Evolutionary conservation across 441 rosid species (phyloP), one percentile per base, ranked within the genome.

Genomic region (Cnidoscolus chayamansa): DNA sequence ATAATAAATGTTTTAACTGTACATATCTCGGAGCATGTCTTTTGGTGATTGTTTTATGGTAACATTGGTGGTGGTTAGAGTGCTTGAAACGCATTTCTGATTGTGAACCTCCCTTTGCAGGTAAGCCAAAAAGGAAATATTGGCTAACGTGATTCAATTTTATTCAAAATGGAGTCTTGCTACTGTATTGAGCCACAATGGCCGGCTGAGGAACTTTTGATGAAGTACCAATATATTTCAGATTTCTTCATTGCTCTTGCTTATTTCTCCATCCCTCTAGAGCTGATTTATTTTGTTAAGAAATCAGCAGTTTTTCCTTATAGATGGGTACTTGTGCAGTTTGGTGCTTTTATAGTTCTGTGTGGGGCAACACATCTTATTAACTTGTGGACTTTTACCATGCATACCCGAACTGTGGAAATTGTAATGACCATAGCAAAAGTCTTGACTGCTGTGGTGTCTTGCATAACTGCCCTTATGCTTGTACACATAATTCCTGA

Each of bases 281-380:
- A 95, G 85, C 83, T 95, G 58, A 91, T 95, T 70, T 95, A 93
- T 76, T 95, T 95, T 65, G 99, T 95, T 71, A 95, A 95, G 87
- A 92, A 93, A 78, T 95, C 99, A n/a, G 83, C 96, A 0, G 90
- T 95, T 19, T 95, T 95, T 67, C 99, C 99, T 9, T 95, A 95
- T 74, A 77, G 90, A 84, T 95, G 99, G 99, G 99, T 95, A n/a
- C 97, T 95, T 69, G 97, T 95, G 68, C 98, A 95, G 85, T 95
- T 95, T 61, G 99, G 99, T 61, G 98, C 99, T 77, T 95, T 95
- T 80, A 95, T 95, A 51, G 99, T 95, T 73, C 88, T 95, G 5
- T 95, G 99, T 56, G 99, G 99, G 12, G 98, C 98, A 1, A 95
- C 99, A 0, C 99, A 95, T 81, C 91, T 95, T 48, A 95, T 95